phyloP scores from a whole-genome alignment of 2,329 filamentous ascomycete species.

The Botrytis aclada region DNA sequence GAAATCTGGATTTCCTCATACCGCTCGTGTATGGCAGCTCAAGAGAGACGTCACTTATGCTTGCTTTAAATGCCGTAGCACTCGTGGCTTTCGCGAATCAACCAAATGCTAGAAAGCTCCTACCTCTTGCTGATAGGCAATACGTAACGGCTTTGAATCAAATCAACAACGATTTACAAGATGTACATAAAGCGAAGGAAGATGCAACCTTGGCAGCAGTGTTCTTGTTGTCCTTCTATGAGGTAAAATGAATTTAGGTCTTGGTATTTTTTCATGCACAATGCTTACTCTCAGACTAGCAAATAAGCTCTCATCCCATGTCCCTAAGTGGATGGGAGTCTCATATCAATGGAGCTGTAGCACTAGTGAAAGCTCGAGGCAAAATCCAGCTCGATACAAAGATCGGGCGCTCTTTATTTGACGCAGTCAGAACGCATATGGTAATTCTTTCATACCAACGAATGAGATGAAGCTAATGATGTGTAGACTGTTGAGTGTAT shows the following conservation, averaged over 20 bases:
- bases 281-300: slow-evolving; percentile 33
- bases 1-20: slow-evolving; percentile 56
- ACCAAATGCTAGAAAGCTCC: slow-evolving; percentile 37
- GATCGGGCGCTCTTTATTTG: slow-evolving; percentile 53
- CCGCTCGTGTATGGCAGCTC: slow-evolving; percentile 48
- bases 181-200: slow-evolving; percentile 46
- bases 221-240: slow-evolving; percentile 57
- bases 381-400: slow-evolving; percentile 50
- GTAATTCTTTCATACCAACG: slow-evolving; percentile 37
- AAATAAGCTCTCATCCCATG: slow-evolving; percentile 50
- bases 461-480: slow-evolving; percentile 43
- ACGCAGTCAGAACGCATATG: slow-evolving; percentile 59
- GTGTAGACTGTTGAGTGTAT: slow-evolving; percentile 56
- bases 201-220: slow-evolving; percentile 57
- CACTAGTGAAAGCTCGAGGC: slow-evolving; percentile 54
- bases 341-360: slow-evolving; percentile 58
- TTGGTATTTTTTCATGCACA: background rate
- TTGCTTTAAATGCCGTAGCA: slow-evolving; percentile 53
- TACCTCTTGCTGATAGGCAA: slow-evolving; percentile 45
- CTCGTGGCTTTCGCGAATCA: slow-evolving; percentile 55
- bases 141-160: slow-evolving; percentile 53
- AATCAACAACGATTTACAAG: slow-evolving; percentile 50
- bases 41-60: slow-evolving; percentile 45
- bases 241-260: slow-evolving; percentile 40
- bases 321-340: slow-evolving; percentile 57